Percentiles rank a stretch among this genome's conserved stretches.
Conservation (phyloP, 2,329 filamentous ascomycete genomes). For the Verticillium dahliae region DNA sequence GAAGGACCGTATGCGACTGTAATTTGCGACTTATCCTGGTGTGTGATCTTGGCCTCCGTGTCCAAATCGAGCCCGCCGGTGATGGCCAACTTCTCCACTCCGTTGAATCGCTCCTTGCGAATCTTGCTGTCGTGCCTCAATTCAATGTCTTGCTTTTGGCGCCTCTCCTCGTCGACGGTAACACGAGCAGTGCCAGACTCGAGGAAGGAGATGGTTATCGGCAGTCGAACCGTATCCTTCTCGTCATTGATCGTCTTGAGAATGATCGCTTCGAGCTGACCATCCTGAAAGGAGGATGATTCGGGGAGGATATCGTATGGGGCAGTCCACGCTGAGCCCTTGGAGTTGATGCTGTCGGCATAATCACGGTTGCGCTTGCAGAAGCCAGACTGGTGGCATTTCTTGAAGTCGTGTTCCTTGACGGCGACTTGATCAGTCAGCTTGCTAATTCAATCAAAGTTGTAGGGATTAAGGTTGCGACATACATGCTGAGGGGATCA, state of each 20-base stretch:
- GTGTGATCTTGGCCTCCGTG: slow-evolving; percentile 60
- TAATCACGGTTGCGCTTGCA: slow-evolving; percentile 91
- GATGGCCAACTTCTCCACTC: slow-evolving; percentile 78
- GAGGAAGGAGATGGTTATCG: slow-evolving; percentile 80
- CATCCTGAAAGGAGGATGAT: slow-evolving; percentile 70
- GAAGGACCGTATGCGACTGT: slow-evolving; percentile 76
- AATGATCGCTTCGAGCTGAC: slow-evolving; percentile 73
- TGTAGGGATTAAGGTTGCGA: neutral
- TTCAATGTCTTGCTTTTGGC: slow-evolving; percentile 82
- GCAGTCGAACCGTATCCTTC: slow-evolving; percentile 67
- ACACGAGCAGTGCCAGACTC: slow-evolving; percentile 84
- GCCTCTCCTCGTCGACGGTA: slow-evolving; percentile 84
- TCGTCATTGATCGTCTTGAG: slow-evolving; percentile 66
- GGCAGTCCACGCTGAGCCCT: slow-evolving; percentile 64
- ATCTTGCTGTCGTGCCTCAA: slow-evolving; percentile 77
- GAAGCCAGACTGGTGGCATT: slow-evolving; percentile 91
- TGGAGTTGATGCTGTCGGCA: slow-evolving; percentile 66
- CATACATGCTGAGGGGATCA: slow-evolving; percentile 61
- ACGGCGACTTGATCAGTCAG: slow-evolving; percentile 56
- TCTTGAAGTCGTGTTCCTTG: slow-evolving; percentile 97
- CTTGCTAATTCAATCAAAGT: neutral
- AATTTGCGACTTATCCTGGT: slow-evolving; percentile 59
- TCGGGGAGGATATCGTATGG: slow-evolving; percentile 73
- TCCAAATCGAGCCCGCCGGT: slow-evolving; percentile 74
- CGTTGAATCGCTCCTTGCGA: slow-evolving; percentile 91